Evolutionary conservation across 2,329 filamentous ascomycete genomes (phyloP).

Genomic region (Hypoxylon sp.): DNA sequence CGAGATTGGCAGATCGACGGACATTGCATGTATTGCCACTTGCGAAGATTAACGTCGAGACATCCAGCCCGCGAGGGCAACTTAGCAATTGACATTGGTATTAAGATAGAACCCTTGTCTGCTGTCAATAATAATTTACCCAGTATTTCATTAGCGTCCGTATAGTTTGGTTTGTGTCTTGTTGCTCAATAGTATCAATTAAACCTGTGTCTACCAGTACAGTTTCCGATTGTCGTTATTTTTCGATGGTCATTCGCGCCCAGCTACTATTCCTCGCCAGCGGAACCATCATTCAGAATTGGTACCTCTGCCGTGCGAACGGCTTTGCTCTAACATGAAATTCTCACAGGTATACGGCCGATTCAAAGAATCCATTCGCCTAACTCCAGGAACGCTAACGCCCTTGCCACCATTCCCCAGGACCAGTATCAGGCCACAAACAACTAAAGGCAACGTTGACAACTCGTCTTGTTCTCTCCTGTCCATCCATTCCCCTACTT

Average conservation of each 20-base stretch:
- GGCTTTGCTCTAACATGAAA: not conserved
- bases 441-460: not conserved
- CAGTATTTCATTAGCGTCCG: slow-evolving; percentile 1
- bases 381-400: not conserved
- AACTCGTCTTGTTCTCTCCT: not conserved
- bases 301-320: slow-evolving; percentile 4
- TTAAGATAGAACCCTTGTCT: slow-evolving; percentile 37
- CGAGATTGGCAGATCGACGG: slow-evolving; percentile 22
- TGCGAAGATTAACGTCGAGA: slow-evolving; percentile 28
- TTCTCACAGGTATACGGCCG: not conserved
- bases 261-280: not conserved
- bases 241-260: not conserved
- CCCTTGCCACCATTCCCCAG: not conserved
- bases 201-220: not conserved
- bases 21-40: slow-evolving; percentile 29
- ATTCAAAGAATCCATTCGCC: not conserved
- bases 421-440: not conserved
- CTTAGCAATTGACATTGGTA: slow-evolving; percentile 16
- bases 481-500: not conserved
- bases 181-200: slow-evolving; percentile 9
- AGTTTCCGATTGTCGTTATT: slow-evolving; percentile 1
- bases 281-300: not conserved
- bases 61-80: slow-evolving; percentile 37
- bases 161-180: not conserved
- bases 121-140: slow-evolving; percentile 35